Percentiles rank a stretch among this genome's conserved stretches.
phyloP scores from a whole-genome alignment of 495 filamentous ascomycete genomes.

The Penicillium canescens region DNA sequence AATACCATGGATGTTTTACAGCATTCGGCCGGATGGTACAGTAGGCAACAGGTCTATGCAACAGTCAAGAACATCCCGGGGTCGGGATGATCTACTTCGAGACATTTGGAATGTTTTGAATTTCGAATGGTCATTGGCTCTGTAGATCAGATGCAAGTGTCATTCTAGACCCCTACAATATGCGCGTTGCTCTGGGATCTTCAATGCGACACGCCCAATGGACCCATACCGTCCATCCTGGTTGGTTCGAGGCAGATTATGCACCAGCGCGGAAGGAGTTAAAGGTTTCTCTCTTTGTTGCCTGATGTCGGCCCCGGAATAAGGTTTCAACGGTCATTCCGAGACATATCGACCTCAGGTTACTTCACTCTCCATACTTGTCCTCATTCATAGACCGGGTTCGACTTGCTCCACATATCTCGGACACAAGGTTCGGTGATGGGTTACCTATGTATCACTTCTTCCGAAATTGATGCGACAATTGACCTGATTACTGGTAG shows the following conservation, averaged over 20 bases:
- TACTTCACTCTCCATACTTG: not conserved
- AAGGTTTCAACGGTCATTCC: too few species aligned
- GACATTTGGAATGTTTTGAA: not conserved
- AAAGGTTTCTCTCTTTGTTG: too few species aligned
- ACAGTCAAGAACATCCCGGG: constrained; percentile 5
- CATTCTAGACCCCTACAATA: constrained; percentile 16
- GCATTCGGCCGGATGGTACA: constrained; percentile 20
- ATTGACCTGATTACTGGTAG: constrained; percentile 17
- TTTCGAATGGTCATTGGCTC: constrained; percentile 12
- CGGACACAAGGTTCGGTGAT: constrained; percentile 23
- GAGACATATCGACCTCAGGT: not conserved
- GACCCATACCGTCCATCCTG: constrained; percentile 9
- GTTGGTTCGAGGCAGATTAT: not conserved
- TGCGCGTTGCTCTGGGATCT: constrained; percentile 28
- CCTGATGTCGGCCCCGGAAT: too few species aligned
- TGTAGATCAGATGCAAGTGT: constrained; percentile 6
- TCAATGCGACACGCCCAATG: constrained; percentile 5
- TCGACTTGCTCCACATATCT: constrained; percentile 5
- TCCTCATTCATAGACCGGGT: too few species aligned
- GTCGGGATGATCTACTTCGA: constrained; percentile 9
- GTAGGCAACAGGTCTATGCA: constrained; percentile 3
- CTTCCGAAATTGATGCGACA: constrained; percentile 19
- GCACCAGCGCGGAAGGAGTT: too few species aligned
- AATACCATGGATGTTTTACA: constrained; percentile 13
- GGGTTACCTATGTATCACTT: constrained; percentile 22